These are phyloP conservation scores for Neurospora sp. DNA, from an alignment of 2,329 filamentous ascomycete species.

Conservation along the genomic window DNA sequence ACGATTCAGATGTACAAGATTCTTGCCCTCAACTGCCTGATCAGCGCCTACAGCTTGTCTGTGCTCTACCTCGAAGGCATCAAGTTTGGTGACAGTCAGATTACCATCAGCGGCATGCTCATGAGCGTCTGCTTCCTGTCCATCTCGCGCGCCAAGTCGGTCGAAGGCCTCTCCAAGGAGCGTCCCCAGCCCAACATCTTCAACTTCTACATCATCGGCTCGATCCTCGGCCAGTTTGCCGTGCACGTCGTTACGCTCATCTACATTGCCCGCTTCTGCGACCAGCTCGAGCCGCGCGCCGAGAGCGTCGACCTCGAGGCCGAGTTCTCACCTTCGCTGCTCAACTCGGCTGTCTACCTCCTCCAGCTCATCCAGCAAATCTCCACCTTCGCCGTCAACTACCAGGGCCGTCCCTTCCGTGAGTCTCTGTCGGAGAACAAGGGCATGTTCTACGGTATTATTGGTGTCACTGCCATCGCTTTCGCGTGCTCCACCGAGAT, in stretches of 20 bases:
- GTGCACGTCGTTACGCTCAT: constrained; percentile 90
- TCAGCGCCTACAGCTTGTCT: constrained; percentile 92
- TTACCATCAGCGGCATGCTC: constrained; percentile 97
- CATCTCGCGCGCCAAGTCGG: constrained; percentile 93
- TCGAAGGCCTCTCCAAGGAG: constrained; percentile 92
- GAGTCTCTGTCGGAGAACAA: constrained; percentile 92
- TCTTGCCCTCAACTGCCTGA: constrained; percentile 91
- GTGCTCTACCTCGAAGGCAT: constrained; percentile 96
- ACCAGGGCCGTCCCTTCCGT: constrained; percentile 95
- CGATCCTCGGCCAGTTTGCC: constrained; percentile 92
- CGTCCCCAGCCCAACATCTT: constrained; percentile 98
- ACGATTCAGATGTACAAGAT: constrained; percentile 99
- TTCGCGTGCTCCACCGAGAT: constrained; percentile 95
- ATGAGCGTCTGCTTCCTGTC: constrained; percentile 99
- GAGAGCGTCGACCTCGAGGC: constrained; percentile 78
- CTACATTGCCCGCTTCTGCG: constrained; percentile 85
- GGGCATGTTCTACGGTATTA: constrained; percentile 95
- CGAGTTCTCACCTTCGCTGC: constrained; percentile 83
- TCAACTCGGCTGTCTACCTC: constrained; percentile 95
- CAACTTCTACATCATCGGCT: constrained; percentile 97
- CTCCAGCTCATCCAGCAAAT: constrained; percentile 98
- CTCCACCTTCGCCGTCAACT: constrained; percentile 98
- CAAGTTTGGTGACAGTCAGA: constrained; percentile 97
- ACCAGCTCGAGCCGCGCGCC: constrained; percentile 62
- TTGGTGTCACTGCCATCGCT: constrained; percentile 80